Evolutionary conservation across 352 stramenopile genomes (phyloP).

Genomic region (Phytophthora meadii): DNA sequence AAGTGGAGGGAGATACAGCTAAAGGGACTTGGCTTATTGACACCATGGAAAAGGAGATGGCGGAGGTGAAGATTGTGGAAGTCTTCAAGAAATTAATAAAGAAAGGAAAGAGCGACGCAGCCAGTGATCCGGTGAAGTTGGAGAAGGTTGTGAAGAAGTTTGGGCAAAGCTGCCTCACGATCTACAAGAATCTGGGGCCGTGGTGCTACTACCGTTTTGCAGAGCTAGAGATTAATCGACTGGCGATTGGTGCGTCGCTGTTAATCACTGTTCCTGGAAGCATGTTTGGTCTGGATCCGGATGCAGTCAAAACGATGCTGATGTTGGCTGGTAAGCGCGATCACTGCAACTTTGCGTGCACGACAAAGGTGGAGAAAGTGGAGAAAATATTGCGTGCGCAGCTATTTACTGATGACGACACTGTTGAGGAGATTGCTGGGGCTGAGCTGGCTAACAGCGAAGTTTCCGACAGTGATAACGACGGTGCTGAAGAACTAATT

Average conservation of each 20-base stretch:
- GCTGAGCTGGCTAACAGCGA: slow-evolving; percentile 31
- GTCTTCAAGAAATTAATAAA: slow-evolving; percentile 59
- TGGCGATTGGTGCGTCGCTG: slow-evolving; percentile 59
- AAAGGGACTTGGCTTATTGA: slow-evolving; percentile 39
- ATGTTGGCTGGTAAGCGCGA: slow-evolving; percentile 47
- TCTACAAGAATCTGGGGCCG: slow-evolving; percentile 69
- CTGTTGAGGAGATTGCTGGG: slow-evolving; percentile 29
- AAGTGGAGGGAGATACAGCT: slow-evolving; percentile 13
- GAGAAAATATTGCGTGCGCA: slow-evolving; percentile 54
- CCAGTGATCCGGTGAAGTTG: slow-evolving; percentile 42
- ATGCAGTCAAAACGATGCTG: slow-evolving; percentile 62
- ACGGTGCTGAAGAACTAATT: slow-evolving; percentile 10
- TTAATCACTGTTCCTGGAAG: slow-evolving; percentile 59
- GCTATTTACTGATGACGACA: slow-evolving; percentile 34
- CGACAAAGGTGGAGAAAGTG: slow-evolving; percentile 61
- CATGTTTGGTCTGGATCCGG: slow-evolving; percentile 63
- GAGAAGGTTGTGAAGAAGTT: slow-evolving; percentile 70
- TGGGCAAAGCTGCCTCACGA: slow-evolving; percentile 52
- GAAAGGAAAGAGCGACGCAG: slow-evolving; percentile 56
- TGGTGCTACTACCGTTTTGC: slow-evolving; percentile 84
- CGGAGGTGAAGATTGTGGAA: slow-evolving; percentile 53
- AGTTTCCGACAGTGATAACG: slow-evolving; percentile 41
- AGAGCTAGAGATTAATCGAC: slow-evolving; percentile 75
- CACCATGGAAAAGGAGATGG: slow-evolving; percentile 51
- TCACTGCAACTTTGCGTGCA: slow-evolving; percentile 57